These are phyloP conservation scores for Monosporozyma yasuniensis DNA, from an alignment of 805 yeast genomes.

Conservation along the genomic window DNA sequence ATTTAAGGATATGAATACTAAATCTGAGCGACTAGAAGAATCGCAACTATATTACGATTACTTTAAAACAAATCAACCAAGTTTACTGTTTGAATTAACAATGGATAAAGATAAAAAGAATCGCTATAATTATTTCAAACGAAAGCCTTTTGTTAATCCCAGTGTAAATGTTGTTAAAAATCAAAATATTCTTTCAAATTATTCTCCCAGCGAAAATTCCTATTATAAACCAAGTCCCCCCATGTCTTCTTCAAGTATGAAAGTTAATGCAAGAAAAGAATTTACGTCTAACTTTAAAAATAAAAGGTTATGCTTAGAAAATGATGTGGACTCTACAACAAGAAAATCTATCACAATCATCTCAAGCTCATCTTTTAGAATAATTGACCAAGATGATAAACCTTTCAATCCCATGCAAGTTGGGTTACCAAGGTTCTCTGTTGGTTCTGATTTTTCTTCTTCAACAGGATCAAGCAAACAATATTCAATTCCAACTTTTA, in stretches of 20 bases:
- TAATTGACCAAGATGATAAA: neutral
- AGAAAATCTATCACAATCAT: neutral
- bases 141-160: neutral
- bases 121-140: neutral
- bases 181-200: neutral
- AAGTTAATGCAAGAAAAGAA: neutral
- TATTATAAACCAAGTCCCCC: neutral
- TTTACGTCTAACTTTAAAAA: neutral
- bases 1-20: neutral
- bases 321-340: neutral
- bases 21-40: too few relatives aligned
- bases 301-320: neutral
- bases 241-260: neutral
- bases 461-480: conserved; percentile 8
- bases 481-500: conserved; percentile 38
- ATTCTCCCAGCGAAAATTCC: neutral
- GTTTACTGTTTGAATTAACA: conserved; percentile 13
- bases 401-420: neutral
- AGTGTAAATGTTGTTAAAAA: neutral
- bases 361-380: too few relatives aligned
- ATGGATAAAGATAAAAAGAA: conserved; percentile 6
- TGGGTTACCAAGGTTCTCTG: neutral
- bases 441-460: neutral
- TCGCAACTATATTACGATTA: conserved; percentile 8
- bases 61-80: conserved; percentile 13